Conservation (phyloP, 1,139 yeast genomes). For the Pneumocystis sp. region DNA sequence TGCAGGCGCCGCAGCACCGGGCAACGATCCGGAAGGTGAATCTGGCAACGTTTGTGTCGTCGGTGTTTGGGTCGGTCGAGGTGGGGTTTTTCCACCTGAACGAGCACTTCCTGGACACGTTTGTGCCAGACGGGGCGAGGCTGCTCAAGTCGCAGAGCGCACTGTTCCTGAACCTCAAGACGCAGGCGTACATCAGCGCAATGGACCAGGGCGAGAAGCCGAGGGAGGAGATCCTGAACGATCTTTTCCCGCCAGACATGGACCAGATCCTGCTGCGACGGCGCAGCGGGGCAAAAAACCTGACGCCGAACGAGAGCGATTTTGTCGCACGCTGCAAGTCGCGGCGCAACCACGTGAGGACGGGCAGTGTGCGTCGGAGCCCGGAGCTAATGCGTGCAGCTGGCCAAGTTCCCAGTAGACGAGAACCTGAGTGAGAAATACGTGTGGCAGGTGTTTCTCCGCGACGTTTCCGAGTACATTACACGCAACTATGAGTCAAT, state of each 20-base stretch:
- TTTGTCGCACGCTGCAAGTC: conserved; percentile 52
- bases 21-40: conserved; percentile 67
- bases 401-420: conserved; percentile 33
- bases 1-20: conserved; percentile 14
- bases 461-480: conserved; percentile 64
- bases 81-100: conserved; percentile 78
- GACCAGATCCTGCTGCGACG: conserved; percentile 35
- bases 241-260: conserved; percentile 56
- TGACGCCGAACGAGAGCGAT: conserved; percentile 58
- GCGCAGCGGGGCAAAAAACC: conserved; percentile 17
- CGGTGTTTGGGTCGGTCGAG: conserved; percentile 68
- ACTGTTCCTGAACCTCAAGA: conserved; percentile 68
- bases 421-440: conserved; percentile 37
- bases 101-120: conserved; percentile 68
- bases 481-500: conserved; percentile 19
- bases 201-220: conserved; percentile 58
- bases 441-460: conserved; percentile 59
- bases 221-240: conserved; percentile 54
- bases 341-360: conserved; percentile 28
- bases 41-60: conserved; percentile 70
- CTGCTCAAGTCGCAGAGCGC: conserved; percentile 68
- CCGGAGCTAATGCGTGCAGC: too few relatives aligned
- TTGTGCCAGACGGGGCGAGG: conserved; percentile 37
- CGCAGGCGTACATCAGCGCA: conserved; percentile 89
- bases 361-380: conserved; percentile 16